A percentile compares a stretch with the other conserved stretches of the same genome.
These are phyloP conservation scores for Aspergillus uvarum DNA, from an alignment of 2,329 filamentous ascomycete species.

Conservation along the genomic window DNA sequence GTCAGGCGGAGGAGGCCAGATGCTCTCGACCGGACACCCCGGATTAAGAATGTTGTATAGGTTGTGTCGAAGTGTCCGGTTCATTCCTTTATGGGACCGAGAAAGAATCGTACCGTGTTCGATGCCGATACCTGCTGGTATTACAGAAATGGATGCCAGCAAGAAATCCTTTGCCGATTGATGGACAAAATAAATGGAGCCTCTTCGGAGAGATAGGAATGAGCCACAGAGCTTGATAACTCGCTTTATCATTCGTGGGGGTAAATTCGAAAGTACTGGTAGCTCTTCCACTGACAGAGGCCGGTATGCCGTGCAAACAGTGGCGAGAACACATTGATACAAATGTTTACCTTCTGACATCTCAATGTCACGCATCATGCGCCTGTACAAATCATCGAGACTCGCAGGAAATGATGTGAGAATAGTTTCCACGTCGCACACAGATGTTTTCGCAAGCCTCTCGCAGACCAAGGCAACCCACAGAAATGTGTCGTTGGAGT, in stretches of 20 bases:
- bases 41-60: constrained; percentile 34
- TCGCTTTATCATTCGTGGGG: background rate
- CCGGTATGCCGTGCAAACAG: too few relatives aligned
- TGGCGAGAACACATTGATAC: too few relatives aligned
- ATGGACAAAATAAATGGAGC: constrained; percentile 27
- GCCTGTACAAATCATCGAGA: too few relatives aligned
- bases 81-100: constrained; percentile 27
- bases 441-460: too few relatives aligned
- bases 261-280: too few relatives aligned
- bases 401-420: too few relatives aligned
- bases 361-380: too few relatives aligned
- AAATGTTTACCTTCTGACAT: too few relatives aligned
- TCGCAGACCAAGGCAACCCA: too few relatives aligned
- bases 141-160: background rate
- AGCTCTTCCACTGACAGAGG: too few relatives aligned
- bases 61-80: constrained; percentile 32
- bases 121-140: constrained; percentile 17
- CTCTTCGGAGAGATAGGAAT: constrained; percentile 21
- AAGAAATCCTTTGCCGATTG: constrained; percentile 30
- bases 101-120: constrained; percentile 22
- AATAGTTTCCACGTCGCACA: too few relatives aligned
- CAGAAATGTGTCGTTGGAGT: too few relatives aligned
- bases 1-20: constrained; percentile 19
- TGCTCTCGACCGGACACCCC: constrained; percentile 20
- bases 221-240: constrained; percentile 26